A percentile compares a stretch with the other conserved stretches of the same genome.
phyloP scores from a whole-genome alignment of 768 basidiomycete species.

The Pholiota microspora region DNA sequence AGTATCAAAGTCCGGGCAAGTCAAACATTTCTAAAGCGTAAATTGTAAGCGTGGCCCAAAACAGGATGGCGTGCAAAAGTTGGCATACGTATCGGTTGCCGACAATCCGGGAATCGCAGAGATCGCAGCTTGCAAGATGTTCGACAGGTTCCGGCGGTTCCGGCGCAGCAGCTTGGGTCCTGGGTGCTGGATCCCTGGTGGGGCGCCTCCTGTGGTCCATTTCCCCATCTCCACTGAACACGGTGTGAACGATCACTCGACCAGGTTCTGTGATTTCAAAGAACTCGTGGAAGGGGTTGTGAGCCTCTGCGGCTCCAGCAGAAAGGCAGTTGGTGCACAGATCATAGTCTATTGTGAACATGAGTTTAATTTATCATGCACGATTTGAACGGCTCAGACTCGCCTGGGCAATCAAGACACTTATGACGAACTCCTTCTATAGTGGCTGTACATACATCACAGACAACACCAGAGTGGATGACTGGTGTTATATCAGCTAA shows the following conservation, averaged over 20 bases:
- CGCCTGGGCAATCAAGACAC: slow-evolving; percentile 75
- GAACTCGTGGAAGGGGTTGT: slow-evolving; percentile 70
- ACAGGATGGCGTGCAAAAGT: slow-evolving; percentile 1
- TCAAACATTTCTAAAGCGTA: slow-evolving; percentile 61
- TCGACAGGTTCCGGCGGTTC: slow-evolving; percentile 25
- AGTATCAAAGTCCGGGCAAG: slow-evolving; percentile 84
- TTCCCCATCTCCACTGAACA: slow-evolving; percentile 42
- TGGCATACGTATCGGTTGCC: slow-evolving; percentile 71
- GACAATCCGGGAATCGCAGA: slow-evolving; percentile 69
- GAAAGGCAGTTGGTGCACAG: slow-evolving; percentile 60
- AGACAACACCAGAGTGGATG: slow-evolving; percentile 60
- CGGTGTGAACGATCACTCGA: slow-evolving; percentile 62
- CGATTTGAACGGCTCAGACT: slow-evolving; percentile 15
- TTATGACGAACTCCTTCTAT: slow-evolving; percentile 74
- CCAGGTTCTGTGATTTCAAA: slow-evolving; percentile 66
- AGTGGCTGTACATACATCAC: slow-evolving; percentile 58
- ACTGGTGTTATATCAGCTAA: slow-evolving; percentile 24
- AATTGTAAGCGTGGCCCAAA: neutral
- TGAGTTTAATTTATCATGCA: too few relatives aligned
- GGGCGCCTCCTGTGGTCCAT: slow-evolving; percentile 15
- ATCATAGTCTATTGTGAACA: slow-evolving; percentile 56
- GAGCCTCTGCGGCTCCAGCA: slow-evolving; percentile 45
- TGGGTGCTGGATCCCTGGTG: slow-evolving; percentile 2
- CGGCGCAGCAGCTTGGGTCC: slow-evolving; percentile 3
- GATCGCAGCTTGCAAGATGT: slow-evolving; percentile 71